Evolutionary conservation across 2,329 filamentous ascomycete species (phyloP).

Genomic region (Botrytis medusae): DNA sequence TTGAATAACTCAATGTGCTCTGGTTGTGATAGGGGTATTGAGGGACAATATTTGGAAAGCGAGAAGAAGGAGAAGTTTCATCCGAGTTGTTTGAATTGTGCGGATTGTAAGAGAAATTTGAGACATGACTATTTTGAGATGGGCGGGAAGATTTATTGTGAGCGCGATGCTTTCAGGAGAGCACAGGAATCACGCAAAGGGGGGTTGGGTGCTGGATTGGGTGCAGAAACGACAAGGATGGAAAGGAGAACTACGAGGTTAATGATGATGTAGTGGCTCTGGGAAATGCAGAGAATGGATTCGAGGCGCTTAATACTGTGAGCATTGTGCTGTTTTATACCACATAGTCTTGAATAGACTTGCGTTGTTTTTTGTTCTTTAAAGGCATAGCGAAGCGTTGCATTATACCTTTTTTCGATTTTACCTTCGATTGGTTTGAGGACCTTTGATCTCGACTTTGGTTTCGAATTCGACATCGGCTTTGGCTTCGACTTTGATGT

Average conservation of each 20-base stretch:
- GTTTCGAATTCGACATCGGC: neutral
- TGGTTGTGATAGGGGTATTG: conserved; percentile 79
- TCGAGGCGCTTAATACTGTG: too few species aligned
- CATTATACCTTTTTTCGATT: neutral
- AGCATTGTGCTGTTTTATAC: neutral
- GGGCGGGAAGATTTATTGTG: conserved; percentile 76
- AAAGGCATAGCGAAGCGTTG: neutral
- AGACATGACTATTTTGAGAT: conserved; percentile 91
- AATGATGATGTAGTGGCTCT: conserved; percentile 47
- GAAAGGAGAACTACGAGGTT: conserved; percentile 50
- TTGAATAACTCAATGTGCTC: conserved; percentile 85
- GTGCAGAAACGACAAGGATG: conserved; percentile 39
- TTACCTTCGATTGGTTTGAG: neutral
- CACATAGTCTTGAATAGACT: conserved; percentile 10
- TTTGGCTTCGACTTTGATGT: neutral
- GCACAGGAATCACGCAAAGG: conserved; percentile 27
- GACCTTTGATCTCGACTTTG: neutral
- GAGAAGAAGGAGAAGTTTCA: conserved; percentile 78
- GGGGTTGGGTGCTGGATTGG: conserved; percentile 23
- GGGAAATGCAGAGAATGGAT: neutral
- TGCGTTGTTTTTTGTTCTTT: neutral
- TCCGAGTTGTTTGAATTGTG: conserved; percentile 80
- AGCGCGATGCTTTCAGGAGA: conserved; percentile 67
- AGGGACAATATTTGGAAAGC: conserved; percentile 90
- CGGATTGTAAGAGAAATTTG: conserved; percentile 71